Base-by-base conservation (phyloP, 129 eudicot genomes). In the Erigeron canadensis region DNA sequence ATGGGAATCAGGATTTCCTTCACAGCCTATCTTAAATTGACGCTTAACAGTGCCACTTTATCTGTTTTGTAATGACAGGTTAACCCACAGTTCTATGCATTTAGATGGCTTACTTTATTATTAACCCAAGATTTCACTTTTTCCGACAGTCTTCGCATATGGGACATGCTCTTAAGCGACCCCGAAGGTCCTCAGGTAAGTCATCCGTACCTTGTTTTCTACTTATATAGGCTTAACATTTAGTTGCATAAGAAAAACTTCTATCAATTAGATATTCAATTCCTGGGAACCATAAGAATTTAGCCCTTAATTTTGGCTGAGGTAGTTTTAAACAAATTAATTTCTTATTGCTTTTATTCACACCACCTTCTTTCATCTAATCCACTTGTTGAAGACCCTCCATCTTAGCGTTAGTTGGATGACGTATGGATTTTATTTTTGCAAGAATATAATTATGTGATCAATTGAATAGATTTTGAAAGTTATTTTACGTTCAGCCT, bases 41-140 rank as follows among this genome's bases (percentile, higher is more conserved):
- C 50, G 50, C 42, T 40, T 71, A 55, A 17, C 1, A 5, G 28
- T 72, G 45, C n/a, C 53, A 65, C 50, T 74, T 58, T 41, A 55
- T 65, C 43, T 65, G 12, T 45, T 72, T 72, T 48, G 38, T 62
- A 39, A 63, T 54, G 42, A 65, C 86, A 83, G 91, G 91, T 86
- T 17, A 81, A 80, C 68, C 88, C 86, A 15, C 88, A 86, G 53
- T 80, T 86, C 70, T 86, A 83, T 72, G 91, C 84, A 21, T 86
- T 86, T 73, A 77, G 91, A 75, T 86, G 91, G 91, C 80, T 83
- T 66, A 86, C 91, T 55, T 75, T 86, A 43, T 77, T 86, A 12
- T 72, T 86, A 42, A 86, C 91, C 47, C 91, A 81, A 67, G 91
- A 86, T 53, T 86, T 86, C 50, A 77, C 67, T 45, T 78, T 86